Conservation (phyloP, 306 rosid species). For the Luffa aegyptiaca region DNA sequence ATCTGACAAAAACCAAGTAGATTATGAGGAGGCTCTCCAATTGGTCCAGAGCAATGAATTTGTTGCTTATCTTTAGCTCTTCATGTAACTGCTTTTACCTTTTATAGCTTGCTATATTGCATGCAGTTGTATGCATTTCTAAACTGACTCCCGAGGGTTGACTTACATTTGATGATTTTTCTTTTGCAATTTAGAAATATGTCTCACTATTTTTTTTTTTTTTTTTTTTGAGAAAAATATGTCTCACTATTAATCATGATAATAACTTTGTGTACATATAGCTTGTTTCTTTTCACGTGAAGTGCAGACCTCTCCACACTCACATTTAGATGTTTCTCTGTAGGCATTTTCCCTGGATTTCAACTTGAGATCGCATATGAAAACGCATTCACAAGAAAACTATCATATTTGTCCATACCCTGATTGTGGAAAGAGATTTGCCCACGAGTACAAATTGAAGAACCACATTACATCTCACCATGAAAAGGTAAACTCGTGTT, state of each 20-base stretch:
- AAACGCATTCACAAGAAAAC: conserved; percentile 95
- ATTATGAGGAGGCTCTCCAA: not conserved
- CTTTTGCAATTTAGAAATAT: not conserved
- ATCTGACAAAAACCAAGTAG: not conserved
- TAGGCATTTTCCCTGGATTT: conserved; percentile 96
- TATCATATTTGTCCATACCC: conserved; percentile 87
- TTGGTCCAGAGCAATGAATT: not conserved
- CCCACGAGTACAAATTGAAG: conserved; percentile 96
- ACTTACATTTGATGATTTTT: not conserved
- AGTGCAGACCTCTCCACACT: not conserved
- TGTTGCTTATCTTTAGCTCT: not conserved
- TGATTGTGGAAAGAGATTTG: conserved; percentile 96
- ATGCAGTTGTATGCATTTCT: not conserved
- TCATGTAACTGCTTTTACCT: not conserved
- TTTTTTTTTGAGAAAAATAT: too few species aligned
- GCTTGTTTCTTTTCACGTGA: not conserved
- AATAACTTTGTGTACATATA: not conserved
- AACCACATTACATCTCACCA: conserved; percentile 85
- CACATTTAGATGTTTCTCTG: conserved; percentile 1
- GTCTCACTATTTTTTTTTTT: not conserved
- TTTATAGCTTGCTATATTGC: not conserved
- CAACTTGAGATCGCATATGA: conserved; percentile 92
- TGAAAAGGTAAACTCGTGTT: conserved; percentile 54
- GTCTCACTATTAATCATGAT: not conserved
- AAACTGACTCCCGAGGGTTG: not conserved